Evolutionary conservation across 441 rosid genomes (phyloP), one percentile per base, ranked within the genome.

Genomic region (Omphalea diandra): DNA sequence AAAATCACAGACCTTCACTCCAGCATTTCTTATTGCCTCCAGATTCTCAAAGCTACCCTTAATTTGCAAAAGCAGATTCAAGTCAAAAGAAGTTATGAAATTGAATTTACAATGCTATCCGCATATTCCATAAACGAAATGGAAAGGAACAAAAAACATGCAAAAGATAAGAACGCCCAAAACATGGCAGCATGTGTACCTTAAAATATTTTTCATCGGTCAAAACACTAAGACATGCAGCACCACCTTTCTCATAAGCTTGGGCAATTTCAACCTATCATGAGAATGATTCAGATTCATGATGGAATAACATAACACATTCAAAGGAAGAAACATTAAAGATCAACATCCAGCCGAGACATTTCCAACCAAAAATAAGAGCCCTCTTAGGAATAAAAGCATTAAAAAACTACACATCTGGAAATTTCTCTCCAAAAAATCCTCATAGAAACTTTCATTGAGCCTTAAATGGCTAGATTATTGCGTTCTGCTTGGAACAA

Each of bases 1-100:
- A 50, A 67, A 29, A 36, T n/a, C n/a, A n/a, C 44, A 65, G 46
- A 95, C 97, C 96, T 89, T 79, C 57, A 93, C 90, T 74, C 98
- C 97, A 35, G 96, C 91, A 58, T 68, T 84, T 76, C 90, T 85
- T 81, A 95, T 89, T 4, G 88, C 88, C 80, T 83, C 91, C 86
- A 95, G 78, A 80, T 95, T 90, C 67, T 90, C 92, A 78, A 90
- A 95, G 79, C 99, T 86, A 79, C 99, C 99, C 98, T 93, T 65
- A 9, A 73, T 40, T 58, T 20, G 70, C 29, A 43, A 24, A 70
- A 70, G 26, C 8, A 81, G 35, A 74, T 65, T 49, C 65, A 60
- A 63, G n/a, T n/a, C 41, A 32, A 79, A 67, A 58, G 38, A 56
- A 70, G 27, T 43, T 44, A 63, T 41, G 32, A 62, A 38, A 76